Base-by-base conservation (phyloP, 202 grass and related monocot species). In the Digitaria exilis region DNA sequence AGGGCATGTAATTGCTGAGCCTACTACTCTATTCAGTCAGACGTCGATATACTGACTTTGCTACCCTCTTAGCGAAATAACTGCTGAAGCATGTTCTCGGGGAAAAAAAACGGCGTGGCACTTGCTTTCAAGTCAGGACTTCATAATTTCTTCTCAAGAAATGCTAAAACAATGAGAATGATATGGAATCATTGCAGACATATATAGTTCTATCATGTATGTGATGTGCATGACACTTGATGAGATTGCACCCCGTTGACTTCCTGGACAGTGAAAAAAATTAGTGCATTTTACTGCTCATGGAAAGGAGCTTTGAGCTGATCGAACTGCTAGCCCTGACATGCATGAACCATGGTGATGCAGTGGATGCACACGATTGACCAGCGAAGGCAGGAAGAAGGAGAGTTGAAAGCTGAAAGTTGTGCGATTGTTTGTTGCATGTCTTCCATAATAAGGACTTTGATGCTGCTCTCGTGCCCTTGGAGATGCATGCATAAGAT, bases 391-490 rank as follows among this genome's bases (percentile, higher is more conserved):
- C 26, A 39, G 4, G 16, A 82, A n/a, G n/a, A n/a, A 82, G 10
- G 17, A 48, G 7, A 63, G 41, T 29, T 45, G 26, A 49, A 56
- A 58, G 52, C n/a, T 24, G 54, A 28, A 59, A 71, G 39, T 35
- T 73, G 30, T 50, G n/a, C n/a, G 7, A 63, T 26, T 59, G 35
- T 64, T 35, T 59, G 72, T 51, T 83, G 22, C 45, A 55, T 75
- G 44, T n/a, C n/a, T 65, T 83, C 39, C 22, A 43, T 55, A n/a
- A n/a, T n/a, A 46, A 74, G 5, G 44, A 74, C 29, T 54, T 52
- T 39, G 29, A 73, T 82, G 46, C n/a, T n/a, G n/a, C 13, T 84
- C 41, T 32, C 5, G 41, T 18, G 5, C 41, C 22, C 59, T 39
- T 37, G 37, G 37, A 8, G 37, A 39, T 39, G 37, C 4, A 60